These are phyloP conservation scores for Vaccinium corymbosum DNA, from an alignment of 148 eudicot species.

Conservation along the genomic window DNA sequence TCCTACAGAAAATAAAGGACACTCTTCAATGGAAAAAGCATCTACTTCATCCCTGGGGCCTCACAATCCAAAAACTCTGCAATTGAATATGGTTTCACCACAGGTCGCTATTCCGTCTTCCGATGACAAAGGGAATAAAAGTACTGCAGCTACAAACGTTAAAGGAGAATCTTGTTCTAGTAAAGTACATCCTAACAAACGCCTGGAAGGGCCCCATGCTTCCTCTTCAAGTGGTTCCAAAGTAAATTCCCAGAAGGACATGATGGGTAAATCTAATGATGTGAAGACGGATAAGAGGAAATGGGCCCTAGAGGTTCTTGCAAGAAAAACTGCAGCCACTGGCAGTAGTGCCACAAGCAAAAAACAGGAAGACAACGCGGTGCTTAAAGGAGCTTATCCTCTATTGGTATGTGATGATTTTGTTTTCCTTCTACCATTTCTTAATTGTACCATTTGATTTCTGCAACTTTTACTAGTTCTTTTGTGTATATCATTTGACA, in stretches of 20 bases:
- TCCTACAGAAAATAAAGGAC: conserved; percentile 28
- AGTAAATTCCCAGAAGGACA: conserved; percentile 30
- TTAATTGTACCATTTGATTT: conserved; percentile 3
- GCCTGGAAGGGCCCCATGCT: conserved; percentile 26
- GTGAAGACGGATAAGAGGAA: conserved; percentile 63
- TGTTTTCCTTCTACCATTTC: conserved; percentile 16
- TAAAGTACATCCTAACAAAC: conserved; percentile 25
- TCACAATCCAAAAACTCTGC: conserved; percentile 21
- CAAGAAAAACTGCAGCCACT: conserved; percentile 60
- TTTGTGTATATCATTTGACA: conserved; percentile 28
- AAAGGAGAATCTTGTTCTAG: conserved; percentile 36
- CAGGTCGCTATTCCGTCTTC: conserved; percentile 20
- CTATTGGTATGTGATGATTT: conserved; percentile 54
- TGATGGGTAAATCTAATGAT: conserved; percentile 37
- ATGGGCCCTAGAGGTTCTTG: conserved; percentile 92
- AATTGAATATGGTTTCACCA: conserved; percentile 20
- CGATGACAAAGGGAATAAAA: conserved; percentile 31
- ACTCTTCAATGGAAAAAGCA: conserved; percentile 27
- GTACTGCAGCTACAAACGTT: conserved; percentile 15
- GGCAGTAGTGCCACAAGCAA: conserved; percentile 34
- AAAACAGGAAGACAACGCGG: conserved; percentile 51
- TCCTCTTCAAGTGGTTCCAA: conserved; percentile 20
- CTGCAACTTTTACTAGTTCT: conserved; percentile 10
- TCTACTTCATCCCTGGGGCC: conserved; percentile 19
- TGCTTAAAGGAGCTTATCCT: conserved; percentile 70